These are phyloP conservation scores for Omphalotus olearius DNA, from an alignment of 1,284 basidiomycete species.

Conservation along the genomic window DNA sequence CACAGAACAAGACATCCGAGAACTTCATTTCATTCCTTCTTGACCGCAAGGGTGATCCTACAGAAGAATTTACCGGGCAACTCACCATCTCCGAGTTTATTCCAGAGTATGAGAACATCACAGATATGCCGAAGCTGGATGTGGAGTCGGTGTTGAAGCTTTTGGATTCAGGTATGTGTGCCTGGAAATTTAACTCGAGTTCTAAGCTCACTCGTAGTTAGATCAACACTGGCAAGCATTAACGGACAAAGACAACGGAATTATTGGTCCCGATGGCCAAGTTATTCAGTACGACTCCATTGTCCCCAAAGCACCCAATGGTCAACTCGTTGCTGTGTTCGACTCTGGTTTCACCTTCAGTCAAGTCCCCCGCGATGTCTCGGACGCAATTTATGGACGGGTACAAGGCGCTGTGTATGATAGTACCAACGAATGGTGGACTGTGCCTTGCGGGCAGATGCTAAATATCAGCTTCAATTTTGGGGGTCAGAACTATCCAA, in stretches of 20 bases:
- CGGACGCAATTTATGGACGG: conserved; percentile 77
- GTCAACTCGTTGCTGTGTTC: conserved; percentile 65
- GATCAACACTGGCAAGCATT: conserved; percentile 79
- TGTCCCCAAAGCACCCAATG: conserved; percentile 58
- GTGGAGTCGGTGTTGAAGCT: conserved; percentile 61
- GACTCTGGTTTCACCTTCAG: conserved; percentile 69
- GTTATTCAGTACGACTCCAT: conserved; percentile 59
- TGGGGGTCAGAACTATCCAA: conserved; percentile 60
- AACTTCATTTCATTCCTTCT: conserved; percentile 73
- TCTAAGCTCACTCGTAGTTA: conserved; percentile 9
- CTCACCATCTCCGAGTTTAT: conserved; percentile 36
- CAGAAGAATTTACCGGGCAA: conserved; percentile 27
- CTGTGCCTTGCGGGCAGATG: conserved; percentile 67
- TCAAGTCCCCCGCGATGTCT: conserved; percentile 69
- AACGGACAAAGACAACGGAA: conserved; percentile 54
- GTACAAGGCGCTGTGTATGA: conserved; percentile 72
- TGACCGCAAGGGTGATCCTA: conserved; percentile 52
- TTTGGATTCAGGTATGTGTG: conserved; percentile 34
- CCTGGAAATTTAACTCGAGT: neutral
- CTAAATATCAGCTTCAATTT: conserved; percentile 70
- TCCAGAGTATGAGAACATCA: conserved; percentile 48
- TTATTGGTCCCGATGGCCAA: conserved; percentile 70
- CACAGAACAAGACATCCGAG: conserved; percentile 43
- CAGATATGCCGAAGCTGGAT: conserved; percentile 56
- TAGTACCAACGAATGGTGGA: conserved; percentile 54